Evolutionary conservation across 2,329 filamentous ascomycete species (phyloP).

Genomic region (Apiospora kogelbergensis): DNA sequence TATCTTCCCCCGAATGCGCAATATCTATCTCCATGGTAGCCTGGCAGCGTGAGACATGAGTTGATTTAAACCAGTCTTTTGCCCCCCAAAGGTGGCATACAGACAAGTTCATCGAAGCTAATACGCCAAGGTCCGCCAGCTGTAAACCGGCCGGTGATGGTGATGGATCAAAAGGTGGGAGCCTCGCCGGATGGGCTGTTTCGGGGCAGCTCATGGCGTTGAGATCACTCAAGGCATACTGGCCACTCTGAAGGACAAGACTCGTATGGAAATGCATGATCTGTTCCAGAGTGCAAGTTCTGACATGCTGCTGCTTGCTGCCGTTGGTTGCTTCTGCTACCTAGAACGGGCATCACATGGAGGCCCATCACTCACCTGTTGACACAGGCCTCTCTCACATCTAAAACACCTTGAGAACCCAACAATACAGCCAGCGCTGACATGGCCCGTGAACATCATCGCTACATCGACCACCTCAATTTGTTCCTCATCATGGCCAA

Average conservation of each 20-base stretch:
- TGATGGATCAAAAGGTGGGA: slow-evolving; percentile 25
- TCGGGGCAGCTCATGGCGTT: slow-evolving; percentile 43
- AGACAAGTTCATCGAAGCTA: neutral
- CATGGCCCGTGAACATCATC: slow-evolving; percentile 10
- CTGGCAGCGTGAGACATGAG: neutral
- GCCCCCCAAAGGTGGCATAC: neutral
- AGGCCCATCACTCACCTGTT: slow-evolving; percentile 44
- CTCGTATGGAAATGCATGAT: no score
- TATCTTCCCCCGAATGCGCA: neutral
- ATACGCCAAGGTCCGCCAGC: neutral
- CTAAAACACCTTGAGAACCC: slow-evolving; percentile 40
- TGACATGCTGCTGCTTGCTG: no score
- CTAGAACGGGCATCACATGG: slow-evolving; percentile 50
- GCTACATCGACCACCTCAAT: slow-evolving; percentile 22
- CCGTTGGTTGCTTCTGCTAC: slow-evolving; percentile 36
- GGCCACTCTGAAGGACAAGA: slow-evolving; percentile 29
- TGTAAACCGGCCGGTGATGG: neutral
- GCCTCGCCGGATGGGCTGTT: slow-evolving; percentile 40
- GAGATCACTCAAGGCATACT: slow-evolving; percentile 44
- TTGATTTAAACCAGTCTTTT: neutral
- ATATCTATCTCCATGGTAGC: neutral
- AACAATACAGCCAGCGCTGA: slow-evolving; percentile 18
- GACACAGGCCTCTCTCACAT: slow-evolving; percentile 47
- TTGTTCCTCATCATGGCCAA: slow-evolving; percentile 27
- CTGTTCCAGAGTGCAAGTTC: no score